Percentiles rank a stretch among this genome's conserved stretches.
These are phyloP conservation scores for Trifolium repens DNA, from an alignment of 306 rosid genomes.

Conservation along the genomic window DNA sequence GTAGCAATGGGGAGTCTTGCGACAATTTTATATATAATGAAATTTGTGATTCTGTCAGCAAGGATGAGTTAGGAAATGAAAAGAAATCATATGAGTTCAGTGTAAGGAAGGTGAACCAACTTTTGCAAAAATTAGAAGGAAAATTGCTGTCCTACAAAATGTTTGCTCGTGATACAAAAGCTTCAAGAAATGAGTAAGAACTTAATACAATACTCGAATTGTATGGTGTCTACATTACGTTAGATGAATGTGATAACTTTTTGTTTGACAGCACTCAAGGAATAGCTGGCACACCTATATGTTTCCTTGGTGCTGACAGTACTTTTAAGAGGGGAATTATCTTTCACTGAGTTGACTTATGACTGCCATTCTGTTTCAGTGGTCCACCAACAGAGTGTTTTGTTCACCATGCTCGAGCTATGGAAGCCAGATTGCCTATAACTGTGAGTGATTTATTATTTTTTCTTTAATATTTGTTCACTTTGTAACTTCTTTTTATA, in stretches of 20 bases:
- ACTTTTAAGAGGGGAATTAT: slow-evolving; percentile 27
- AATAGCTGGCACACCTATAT: slow-evolving; percentile 27
- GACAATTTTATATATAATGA: slow-evolving; percentile 41
- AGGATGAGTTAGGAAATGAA: slow-evolving; percentile 47
- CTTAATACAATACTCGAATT: slow-evolving; percentile 10
- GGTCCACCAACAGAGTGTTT: slow-evolving; percentile 98
- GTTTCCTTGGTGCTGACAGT: slow-evolving; percentile 34
- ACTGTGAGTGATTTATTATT: slow-evolving; percentile 50
- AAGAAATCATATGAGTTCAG: slow-evolving; percentile 62
- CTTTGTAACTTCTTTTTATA: slow-evolving; percentile 2
- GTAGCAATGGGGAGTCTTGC: slow-evolving; percentile 44
- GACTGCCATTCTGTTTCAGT: slow-evolving; percentile 59
- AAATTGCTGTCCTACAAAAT: slow-evolving; percentile 84
- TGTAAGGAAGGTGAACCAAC: slow-evolving; percentile 67
- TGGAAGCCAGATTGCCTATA: slow-evolving; percentile 67
- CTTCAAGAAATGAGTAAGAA: slow-evolving; percentile 92
- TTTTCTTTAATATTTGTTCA: neutral
- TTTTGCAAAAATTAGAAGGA: slow-evolving; percentile 80
- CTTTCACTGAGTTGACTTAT: slow-evolving; percentile 39
- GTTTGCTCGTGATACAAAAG: slow-evolving; percentile 98
- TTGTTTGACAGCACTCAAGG: slow-evolving; percentile 24
- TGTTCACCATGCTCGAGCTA: slow-evolving; percentile 87
- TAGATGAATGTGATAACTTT: slow-evolving; percentile 16
- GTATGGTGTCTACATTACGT: slow-evolving; percentile 15
- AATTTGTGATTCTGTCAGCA: slow-evolving; percentile 33